phyloP scores from a whole-genome alignment of 345 rosid species.

The Gossypium herbaceum region DNA sequence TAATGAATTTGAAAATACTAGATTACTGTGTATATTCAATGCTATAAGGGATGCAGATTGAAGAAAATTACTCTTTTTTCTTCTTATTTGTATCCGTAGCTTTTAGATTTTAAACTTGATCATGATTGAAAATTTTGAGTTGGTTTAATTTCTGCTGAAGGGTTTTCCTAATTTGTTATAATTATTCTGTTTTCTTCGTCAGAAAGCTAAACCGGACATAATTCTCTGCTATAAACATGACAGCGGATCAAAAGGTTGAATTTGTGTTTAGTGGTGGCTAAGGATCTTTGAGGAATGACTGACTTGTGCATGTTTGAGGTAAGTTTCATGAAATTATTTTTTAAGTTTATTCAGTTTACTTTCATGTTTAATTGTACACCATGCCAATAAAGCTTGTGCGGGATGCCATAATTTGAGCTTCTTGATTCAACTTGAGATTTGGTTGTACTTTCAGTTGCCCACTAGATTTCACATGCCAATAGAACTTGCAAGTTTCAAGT shows the following conservation, averaged over 20 bases:
- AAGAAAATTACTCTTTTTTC: neutral
- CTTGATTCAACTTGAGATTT: conserved; percentile 7
- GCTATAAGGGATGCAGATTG: neutral
- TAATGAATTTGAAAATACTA: neutral
- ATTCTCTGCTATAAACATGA: conserved; percentile 40
- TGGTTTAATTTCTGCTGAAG: neutral
- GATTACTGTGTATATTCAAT: neutral
- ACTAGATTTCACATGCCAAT: neutral
- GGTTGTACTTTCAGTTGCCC: neutral
- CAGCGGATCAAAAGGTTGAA: conserved; percentile 30
- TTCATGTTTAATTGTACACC: conserved; percentile 1
- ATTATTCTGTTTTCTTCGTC: neutral
- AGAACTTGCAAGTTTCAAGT: neutral
- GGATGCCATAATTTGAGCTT: neutral
- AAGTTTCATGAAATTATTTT: conserved; percentile 15
- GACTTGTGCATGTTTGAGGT: conserved; percentile 69
- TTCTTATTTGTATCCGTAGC: neutral
- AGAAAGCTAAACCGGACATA: conserved; percentile 29
- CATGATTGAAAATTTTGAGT: neutral
- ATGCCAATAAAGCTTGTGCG: neutral
- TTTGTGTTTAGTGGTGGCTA: conserved; percentile 51
- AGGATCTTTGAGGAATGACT: conserved; percentile 60
- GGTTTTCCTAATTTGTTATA: neutral
- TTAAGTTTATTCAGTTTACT: neutral
- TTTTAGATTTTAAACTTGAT: conserved; percentile 2